Base-by-base conservation (phyloP, 2,329 filamentous ascomycete genomes). In the Diaporthe citriasiana region DNA sequence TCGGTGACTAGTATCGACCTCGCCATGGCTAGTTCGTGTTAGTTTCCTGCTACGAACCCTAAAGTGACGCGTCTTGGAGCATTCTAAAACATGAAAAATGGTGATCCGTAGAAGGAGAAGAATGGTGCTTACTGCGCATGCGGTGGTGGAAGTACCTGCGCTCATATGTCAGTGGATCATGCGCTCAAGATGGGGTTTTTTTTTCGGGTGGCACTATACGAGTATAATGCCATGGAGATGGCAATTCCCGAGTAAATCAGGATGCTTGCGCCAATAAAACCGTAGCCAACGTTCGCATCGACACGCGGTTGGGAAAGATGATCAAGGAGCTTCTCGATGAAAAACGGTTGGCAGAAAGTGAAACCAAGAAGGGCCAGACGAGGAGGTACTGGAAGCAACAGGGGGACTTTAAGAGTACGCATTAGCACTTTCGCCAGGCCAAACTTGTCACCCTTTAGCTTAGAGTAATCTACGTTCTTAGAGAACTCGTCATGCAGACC, bases 301-400 rank as follows among this genome's bases (percentile, higher is more conserved):
- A 65, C 30, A 2, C 15, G n/a, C n/a, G 80, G 74, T 40, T 78
- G 38, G 19, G 80, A 75, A 6, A 85, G 76, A 53, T 84, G 83
- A 2, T 77, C 73, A 0, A 87, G 77, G 0, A 84, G 79, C 0
- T 80, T 78, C 19, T 84, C 79, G 70, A 87, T 84, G 47, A 87
- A 82, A 33, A 87, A 83, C 0, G 85, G 85, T 59, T 85, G 84
- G 50, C 83, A 84, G 53, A 85, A 84, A 25, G 78, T 83, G 74
- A 86, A 85, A 17, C 80, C 84, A 5, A 84, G 79, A 6, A 84
- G 77, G 1, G 82, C 81, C 10, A 84, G 77, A 10, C 84, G 80
- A 1, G 85, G 83, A 1, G 79, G 78, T 0, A 86, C 74, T 0
- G 84, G 83, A 0, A 83, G 73, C 0, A 85, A 70, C 3, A 84